These are phyloP conservation scores for Ceriops tagal DNA, from an alignment of 345 rosid genomes.

Conservation along the genomic window DNA sequence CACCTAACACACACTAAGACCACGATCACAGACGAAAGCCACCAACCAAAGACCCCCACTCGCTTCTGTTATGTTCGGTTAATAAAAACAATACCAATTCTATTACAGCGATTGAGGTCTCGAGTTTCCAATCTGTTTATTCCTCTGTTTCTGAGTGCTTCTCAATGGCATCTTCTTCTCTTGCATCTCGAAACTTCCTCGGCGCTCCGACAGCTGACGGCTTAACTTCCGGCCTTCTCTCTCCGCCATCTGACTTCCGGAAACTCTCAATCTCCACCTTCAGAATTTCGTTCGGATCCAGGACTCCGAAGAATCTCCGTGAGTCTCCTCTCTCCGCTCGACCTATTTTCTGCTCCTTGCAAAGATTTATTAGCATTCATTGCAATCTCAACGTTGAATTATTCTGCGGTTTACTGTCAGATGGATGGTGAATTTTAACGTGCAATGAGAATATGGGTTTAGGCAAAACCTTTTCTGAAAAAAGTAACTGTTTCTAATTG, in stretches of 20 bases:
- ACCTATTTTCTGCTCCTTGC: background rate
- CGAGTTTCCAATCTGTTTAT: background rate
- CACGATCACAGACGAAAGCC: too few species aligned
- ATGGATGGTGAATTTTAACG: too few species aligned
- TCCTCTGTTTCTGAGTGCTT: too few species aligned
- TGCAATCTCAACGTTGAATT: background rate
- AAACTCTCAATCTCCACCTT: constrained; percentile 19
- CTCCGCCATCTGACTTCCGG: constrained; percentile 1
- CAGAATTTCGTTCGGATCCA: constrained; percentile 14
- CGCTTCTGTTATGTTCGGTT: too few species aligned
- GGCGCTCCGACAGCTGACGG: constrained; percentile 1
- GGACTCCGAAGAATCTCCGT: constrained; percentile 20
- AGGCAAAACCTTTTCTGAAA: too few species aligned
- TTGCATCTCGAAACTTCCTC: constrained; percentile 14
- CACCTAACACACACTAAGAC: too few species aligned
- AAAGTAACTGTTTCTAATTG: too few species aligned
- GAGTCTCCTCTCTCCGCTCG: background rate
- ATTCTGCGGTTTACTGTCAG: background rate
- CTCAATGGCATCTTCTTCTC: constrained; percentile 21
- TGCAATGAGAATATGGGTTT: too few species aligned
- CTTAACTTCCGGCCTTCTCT: background rate
- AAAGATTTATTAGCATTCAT: background rate
- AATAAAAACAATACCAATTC: too few species aligned
- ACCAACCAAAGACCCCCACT: too few species aligned
- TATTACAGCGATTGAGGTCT: background rate